Conservation (phyloP, 1,284 basidiomycete genomes). For the Tylopilus sp. region DNA sequence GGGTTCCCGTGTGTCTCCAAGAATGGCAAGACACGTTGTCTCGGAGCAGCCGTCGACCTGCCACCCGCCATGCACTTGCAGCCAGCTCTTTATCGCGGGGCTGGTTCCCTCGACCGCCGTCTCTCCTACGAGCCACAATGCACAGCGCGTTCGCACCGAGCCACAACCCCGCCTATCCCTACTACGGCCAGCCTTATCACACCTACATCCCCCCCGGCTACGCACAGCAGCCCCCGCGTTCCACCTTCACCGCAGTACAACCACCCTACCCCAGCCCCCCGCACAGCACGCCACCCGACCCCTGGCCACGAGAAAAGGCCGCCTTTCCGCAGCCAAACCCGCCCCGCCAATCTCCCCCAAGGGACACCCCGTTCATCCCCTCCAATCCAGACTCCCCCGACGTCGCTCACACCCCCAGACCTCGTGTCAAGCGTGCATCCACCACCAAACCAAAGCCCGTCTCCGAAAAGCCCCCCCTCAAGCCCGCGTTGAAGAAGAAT, state of each 20-base stretch:
- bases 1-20: constrained; percentile 10
- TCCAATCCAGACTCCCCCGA: constrained; percentile 22
- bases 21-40: constrained; percentile 32
- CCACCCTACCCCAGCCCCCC: constrained; percentile 20
- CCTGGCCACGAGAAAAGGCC: constrained; percentile 29
- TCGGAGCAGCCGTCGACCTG: constrained; percentile 10
- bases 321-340: constrained; percentile 17
- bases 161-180: constrained; percentile 31
- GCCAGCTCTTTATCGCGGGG: constrained; percentile 11
- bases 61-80: constrained; percentile 26
- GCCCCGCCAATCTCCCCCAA: constrained; percentile 19
- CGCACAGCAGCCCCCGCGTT: constrained; percentile 14
- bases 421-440: constrained; percentile 27
- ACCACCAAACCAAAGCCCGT: constrained; percentile 17
- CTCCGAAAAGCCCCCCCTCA: constrained; percentile 42
- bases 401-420: constrained; percentile 19
- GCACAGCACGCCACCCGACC: constrained; percentile 23
- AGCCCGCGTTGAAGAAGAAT: constrained; percentile 60
- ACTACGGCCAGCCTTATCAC: constrained; percentile 39
- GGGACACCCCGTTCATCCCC: constrained; percentile 28
- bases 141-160: constrained; percentile 19
- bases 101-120: background rate
- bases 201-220: constrained; percentile 36
- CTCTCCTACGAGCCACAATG: constrained; percentile 21
- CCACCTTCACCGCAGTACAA: constrained; percentile 12